Conservation (phyloP, 2,329 filamentous ascomycete genomes). For the Verticillium tricorpus region DNA sequence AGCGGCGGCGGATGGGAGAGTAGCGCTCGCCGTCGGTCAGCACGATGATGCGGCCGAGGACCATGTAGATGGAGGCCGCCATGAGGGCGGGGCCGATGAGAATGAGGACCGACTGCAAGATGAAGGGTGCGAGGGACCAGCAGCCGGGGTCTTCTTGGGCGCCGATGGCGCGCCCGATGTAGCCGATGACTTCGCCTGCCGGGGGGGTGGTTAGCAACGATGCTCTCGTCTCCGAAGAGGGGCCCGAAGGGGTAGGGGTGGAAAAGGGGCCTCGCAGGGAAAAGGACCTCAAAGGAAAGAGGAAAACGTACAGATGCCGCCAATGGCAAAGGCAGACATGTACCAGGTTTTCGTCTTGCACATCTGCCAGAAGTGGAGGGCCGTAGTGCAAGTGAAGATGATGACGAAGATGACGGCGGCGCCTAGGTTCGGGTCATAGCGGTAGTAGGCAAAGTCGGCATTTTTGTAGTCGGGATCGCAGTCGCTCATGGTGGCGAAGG, state of each 20-base stretch:
- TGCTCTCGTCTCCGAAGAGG: too few species aligned
- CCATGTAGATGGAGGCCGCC: slow-evolving; percentile 48
- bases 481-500: background rate
- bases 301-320: slow-evolving; percentile 38
- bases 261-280: too few species aligned
- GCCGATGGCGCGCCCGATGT: slow-evolving; percentile 24
- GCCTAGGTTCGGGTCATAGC: slow-evolving; percentile 33
- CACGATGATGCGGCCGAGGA: slow-evolving; percentile 37
- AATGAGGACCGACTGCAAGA: slow-evolving; percentile 37
- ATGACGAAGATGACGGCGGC: slow-evolving; percentile 36
- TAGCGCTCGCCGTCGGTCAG: slow-evolving; percentile 28
- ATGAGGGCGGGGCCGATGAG: slow-evolving; percentile 43
- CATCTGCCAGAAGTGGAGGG: slow-evolving; percentile 35
- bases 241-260: too few species aligned
- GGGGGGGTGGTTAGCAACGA: background rate
- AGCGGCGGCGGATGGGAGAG: slow-evolving; percentile 26
- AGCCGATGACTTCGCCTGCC: slow-evolving; percentile 41
- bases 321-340: slow-evolving; percentile 42
- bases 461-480: background rate
- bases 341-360: slow-evolving; percentile 42
- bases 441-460: slow-evolving; percentile 27
- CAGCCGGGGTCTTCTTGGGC: slow-evolving; percentile 21
- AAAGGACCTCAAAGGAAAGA: background rate
- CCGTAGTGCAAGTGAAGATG: slow-evolving; percentile 19
- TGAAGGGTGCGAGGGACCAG: slow-evolving; percentile 27